These are phyloP conservation scores for Aspergillus intermedius DNA, from an alignment of 2,329 filamentous ascomycete genomes.

Conservation along the genomic window DNA sequence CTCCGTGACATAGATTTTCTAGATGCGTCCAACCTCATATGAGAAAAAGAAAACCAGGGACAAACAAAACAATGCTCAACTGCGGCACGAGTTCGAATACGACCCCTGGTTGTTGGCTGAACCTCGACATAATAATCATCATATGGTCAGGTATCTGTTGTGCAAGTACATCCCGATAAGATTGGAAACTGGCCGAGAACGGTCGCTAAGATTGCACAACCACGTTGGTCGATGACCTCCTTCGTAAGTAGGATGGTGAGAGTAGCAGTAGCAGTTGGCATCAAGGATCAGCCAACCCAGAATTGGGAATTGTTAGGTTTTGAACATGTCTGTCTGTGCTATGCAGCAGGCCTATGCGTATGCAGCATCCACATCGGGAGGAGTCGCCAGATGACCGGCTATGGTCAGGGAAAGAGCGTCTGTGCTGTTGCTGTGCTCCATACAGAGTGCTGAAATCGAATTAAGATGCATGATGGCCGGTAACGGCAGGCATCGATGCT, in stretches of 20 bases:
- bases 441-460: not conserved
- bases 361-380: not conserved
- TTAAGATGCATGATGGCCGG: not conserved
- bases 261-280: not conserved
- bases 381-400: not conserved
- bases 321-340: not conserved
- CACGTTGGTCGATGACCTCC: not conserved
- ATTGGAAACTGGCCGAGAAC: not conserved
- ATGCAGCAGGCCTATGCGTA: slow-evolving; percentile 1
- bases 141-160: not conserved
- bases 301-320: not conserved
- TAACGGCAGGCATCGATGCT: not conserved
- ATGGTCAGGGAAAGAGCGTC: not conserved
- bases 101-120: not conserved
- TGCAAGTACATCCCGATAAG: not conserved
- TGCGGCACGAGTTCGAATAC: not conserved
- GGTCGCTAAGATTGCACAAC: not conserved
- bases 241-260: not conserved
- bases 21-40: not conserved
- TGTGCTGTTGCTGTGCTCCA: not conserved
- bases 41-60: not conserved
- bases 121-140: not conserved
- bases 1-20: too few relatives aligned
- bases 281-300: not conserved
- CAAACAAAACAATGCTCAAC: not conserved